Conservation (phyloP, 116 monocot genomes). For the Posidonia oceanica region DNA sequence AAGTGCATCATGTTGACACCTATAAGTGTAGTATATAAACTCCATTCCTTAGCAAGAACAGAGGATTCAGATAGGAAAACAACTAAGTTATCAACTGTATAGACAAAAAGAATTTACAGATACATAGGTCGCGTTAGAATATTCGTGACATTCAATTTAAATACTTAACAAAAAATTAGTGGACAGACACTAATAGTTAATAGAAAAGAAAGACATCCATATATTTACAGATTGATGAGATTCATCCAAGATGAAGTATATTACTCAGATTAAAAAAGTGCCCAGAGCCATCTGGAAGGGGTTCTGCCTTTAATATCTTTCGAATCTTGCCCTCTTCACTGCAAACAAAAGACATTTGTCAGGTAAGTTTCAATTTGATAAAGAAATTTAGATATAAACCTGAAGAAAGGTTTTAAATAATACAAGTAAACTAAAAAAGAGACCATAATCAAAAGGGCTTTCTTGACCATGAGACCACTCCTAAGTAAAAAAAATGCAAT, state of each 20-base stretch:
- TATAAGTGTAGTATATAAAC: no score
- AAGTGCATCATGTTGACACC: no score
- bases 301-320: slow-evolving; percentile 83
- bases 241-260: neutral
- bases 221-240: neutral
- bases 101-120: neutral
- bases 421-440: no score
- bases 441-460: no score
- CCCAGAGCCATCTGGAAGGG: slow-evolving; percentile 85
- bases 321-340: slow-evolving; percentile 95
- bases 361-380: no score
- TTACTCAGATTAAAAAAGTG: slow-evolving; percentile 88
- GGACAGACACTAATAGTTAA: neutral
- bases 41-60: neutral
- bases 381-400: no score
- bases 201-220: neutral
- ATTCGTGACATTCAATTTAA: no score
- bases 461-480: no score
- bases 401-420: no score
- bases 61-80: neutral
- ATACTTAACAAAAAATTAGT: no score
- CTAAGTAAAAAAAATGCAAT: no score
- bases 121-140: neutral
- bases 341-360: slow-evolving; percentile 6
- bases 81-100: neutral